These are phyloP conservation scores for Schizothecium vesticola DNA, from an alignment of 495 filamentous ascomycete species.

Conservation along the genomic window DNA sequence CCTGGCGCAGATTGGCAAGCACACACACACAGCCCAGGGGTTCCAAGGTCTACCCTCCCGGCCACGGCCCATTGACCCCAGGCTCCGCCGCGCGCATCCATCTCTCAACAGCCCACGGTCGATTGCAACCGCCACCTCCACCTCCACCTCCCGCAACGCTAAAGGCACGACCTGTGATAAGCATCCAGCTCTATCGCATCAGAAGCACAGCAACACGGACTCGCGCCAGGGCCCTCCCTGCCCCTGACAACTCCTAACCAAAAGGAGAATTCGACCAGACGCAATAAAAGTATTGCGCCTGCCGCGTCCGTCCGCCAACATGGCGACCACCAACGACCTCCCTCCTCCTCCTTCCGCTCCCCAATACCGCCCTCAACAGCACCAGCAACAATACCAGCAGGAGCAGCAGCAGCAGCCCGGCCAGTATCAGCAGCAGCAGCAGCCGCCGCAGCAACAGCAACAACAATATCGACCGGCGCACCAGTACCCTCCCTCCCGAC, in stretches of 20 bases:
- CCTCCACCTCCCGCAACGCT: neutral
- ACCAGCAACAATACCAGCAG: neutral
- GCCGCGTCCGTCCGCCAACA: slow-evolving; percentile 18
- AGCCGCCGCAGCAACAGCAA: slow-evolving; percentile 21
- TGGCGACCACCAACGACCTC: slow-evolving; percentile 25
- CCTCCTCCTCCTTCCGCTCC: slow-evolving; percentile 15
- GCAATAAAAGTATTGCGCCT: slow-evolving; percentile 22
- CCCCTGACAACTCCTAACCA: slow-evolving; percentile 6
- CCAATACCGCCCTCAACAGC: neutral
- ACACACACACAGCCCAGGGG: neutral
- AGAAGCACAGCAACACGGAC: neutral
- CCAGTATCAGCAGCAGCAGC: slow-evolving; percentile 3
- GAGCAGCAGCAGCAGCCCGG: neutral
- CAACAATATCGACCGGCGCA: slow-evolving; percentile 28
- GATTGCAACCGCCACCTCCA: neutral
- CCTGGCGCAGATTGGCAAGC: slow-evolving; percentile 4
- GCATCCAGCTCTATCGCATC: neutral
- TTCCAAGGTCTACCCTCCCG: neutral
- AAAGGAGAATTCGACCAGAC: slow-evolving; percentile 7
- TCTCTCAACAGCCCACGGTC: neutral
- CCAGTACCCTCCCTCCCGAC: slow-evolving; percentile 1
- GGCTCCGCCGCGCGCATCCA: neutral
- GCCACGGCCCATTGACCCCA: neutral
- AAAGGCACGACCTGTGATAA: neutral
- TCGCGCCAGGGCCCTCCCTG: neutral